Base-by-base conservation (phyloP, 371 early-diverging fungal species). In the Zancudomyces culisetae region DNA sequence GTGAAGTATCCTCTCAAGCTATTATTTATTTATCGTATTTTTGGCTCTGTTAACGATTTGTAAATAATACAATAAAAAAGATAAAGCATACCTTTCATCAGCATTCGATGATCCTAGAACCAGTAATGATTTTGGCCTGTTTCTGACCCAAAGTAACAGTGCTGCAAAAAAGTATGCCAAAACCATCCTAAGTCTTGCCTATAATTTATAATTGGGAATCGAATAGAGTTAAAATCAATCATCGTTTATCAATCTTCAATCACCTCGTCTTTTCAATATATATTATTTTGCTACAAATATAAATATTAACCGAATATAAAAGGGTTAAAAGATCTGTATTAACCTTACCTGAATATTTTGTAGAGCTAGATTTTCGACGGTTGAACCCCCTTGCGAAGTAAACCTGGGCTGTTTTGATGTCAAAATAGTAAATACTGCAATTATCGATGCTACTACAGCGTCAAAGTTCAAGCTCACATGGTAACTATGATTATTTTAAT, bases 61-160 rank as follows among this genome's bases (percentile, higher is more conserved):
- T n/a, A n/a, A n/a, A n/a, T n/a, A n/a, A n/a, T n/a, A n/a, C n/a
- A n/a, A n/a, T n/a, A n/a, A n/a, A n/a, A n/a, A n/a, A n/a, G n/a
- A n/a, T n/a, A n/a, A n/a, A n/a, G n/a, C n/a, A n/a, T n/a, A 75
- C 70, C 81, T 81, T 70, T 98, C 97, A 61, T 98, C 98, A 0
- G 95, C 93, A 59, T 98, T 98, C 27, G 94, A 83, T 49, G 87
- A 86, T 26, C 93, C 93, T 43, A 98, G 73, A 0, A 98, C 98
- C 27, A 98, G 75, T 51, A 98, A 60, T 1, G 82, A 76, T 1
- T 82, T 84, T 28, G 57, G 61, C n/a, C 70, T 63, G 26, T 81
- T 78, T 23, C 93, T 79, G 23, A 70, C 71, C 96, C 94, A 95
- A 3, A 86, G 85, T 35, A 98, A 64, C 21, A 96, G 72, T 53